These are phyloP conservation scores for Cyphellophora europaea DNA, from an alignment of 2,329 filamentous ascomycete species.

Conservation along the genomic window DNA sequence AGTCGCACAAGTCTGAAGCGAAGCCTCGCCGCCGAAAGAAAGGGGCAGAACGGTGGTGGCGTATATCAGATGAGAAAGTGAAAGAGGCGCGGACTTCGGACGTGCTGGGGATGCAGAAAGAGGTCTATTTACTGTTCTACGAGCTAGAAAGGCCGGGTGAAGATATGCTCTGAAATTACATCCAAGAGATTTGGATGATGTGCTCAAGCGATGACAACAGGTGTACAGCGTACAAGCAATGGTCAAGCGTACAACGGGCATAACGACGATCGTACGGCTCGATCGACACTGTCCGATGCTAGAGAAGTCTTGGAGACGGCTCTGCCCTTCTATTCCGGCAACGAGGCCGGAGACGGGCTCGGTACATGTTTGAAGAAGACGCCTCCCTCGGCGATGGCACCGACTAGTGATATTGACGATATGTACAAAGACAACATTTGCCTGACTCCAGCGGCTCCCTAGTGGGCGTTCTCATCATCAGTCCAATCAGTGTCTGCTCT, in stretches of 20 bases:
- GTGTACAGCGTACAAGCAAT: background rate
- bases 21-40: conserved; percentile 48
- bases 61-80: conserved; percentile 94
- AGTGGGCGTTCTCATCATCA: too few relatives aligned
- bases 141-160: conserved; percentile 56
- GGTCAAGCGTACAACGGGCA: background rate
- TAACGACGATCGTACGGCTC: too few relatives aligned
- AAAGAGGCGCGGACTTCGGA: conserved; percentile 90
- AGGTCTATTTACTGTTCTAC: conserved; percentile 95
- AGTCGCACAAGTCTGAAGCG: conserved; percentile 18
- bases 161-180: conserved; percentile 5
- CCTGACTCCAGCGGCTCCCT: too few relatives aligned
- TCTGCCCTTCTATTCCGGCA: too few relatives aligned
- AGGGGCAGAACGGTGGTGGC: conserved; percentile 78
- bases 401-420: too few relatives aligned
- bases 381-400: too few relatives aligned
- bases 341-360: too few relatives aligned
- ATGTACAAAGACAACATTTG: too few relatives aligned
- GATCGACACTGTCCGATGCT: too few relatives aligned
- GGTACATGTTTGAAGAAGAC: too few relatives aligned
- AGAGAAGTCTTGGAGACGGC: too few relatives aligned
- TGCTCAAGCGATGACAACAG: background rate
- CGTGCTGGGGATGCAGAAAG: conserved; percentile 84
- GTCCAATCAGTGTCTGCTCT: too few relatives aligned
- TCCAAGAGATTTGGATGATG: background rate